Evolutionary conservation across 371 early-diverging fungal genomes (phyloP).

Genomic region (Nematocida ausubeli): DNA sequence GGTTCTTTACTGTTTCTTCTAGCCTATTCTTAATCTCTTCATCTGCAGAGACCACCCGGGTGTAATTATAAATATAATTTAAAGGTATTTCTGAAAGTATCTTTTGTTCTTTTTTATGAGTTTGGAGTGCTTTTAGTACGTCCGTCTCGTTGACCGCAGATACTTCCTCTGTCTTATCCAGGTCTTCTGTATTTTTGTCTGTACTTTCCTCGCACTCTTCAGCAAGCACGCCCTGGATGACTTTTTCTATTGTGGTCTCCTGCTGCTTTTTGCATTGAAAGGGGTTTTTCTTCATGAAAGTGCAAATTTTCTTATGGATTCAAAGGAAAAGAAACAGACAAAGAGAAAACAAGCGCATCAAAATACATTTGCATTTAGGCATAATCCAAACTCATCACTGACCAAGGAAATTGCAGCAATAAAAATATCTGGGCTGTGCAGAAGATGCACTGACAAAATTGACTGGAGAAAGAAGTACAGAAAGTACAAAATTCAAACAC

Average conservation of each 20-base stretch:
- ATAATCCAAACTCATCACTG: slow-evolving; percentile 39
- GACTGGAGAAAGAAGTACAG: slow-evolving; percentile 50
- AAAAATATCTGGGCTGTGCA: slow-evolving; percentile 30
- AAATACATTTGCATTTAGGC: slow-evolving; percentile 41
- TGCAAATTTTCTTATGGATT: slow-evolving; percentile 30
- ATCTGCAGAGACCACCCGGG: background rate
- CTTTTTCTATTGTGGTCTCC: background rate
- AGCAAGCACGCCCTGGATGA: background rate
- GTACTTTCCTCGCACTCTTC: background rate
- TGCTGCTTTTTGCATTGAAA: slow-evolving; percentile 3
- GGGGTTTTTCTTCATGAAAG: slow-evolving; percentile 33
- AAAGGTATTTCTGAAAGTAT: background rate
- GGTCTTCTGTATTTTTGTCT: background rate
- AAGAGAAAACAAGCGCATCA: slow-evolving; percentile 50
- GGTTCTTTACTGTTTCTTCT: slow-evolving; percentile 1
- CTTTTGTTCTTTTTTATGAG: background rate
- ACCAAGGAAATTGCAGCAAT: slow-evolving; percentile 44
- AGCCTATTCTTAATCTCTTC: background rate
- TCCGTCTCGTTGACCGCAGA: background rate
- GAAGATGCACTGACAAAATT: slow-evolving; percentile 47
- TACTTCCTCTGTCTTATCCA: background rate
- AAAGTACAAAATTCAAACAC: slow-evolving; percentile 52
- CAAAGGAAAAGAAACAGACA: slow-evolving; percentile 13
- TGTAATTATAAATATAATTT: slow-evolving; percentile 6
- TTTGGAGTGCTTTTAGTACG: slow-evolving; percentile 14